Evolutionary conservation across 306 rosid genomes (phyloP).

Genomic region (Vigna hirtella): DNA sequence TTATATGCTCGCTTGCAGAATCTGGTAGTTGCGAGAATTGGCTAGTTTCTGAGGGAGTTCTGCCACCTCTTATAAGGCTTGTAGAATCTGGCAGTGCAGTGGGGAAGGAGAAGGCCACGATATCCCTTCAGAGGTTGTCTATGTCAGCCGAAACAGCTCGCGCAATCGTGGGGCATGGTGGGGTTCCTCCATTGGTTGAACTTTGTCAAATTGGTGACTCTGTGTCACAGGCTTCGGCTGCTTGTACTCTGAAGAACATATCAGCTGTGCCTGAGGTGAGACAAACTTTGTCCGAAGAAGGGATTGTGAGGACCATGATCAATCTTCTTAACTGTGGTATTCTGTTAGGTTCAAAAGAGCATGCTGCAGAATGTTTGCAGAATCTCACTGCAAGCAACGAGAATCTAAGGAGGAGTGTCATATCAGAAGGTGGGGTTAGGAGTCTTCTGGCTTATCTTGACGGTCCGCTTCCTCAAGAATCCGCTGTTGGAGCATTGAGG

Average conservation of each 20-base stretch:
- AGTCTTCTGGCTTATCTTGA: slow-evolving; percentile 81
- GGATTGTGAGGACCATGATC: slow-evolving; percentile 67
- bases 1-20: slow-evolving; percentile 82
- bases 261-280: slow-evolving; percentile 86
- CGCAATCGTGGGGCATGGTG: slow-evolving; percentile 78
- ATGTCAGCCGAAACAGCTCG: slow-evolving; percentile 72
- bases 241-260: slow-evolving; percentile 78
- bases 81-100: slow-evolving; percentile 80
- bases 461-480: slow-evolving; percentile 82
- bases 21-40: slow-evolving; percentile 71
- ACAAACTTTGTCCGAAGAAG: slow-evolving; percentile 79
- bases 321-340: slow-evolving; percentile 77
- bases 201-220: slow-evolving; percentile 83
- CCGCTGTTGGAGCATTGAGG: slow-evolving; percentile 78
- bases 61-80: slow-evolving; percentile 86
- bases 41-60: slow-evolving; percentile 83
- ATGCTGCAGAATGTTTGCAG: slow-evolving; percentile 90
- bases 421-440: slow-evolving; percentile 82
- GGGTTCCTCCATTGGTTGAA: slow-evolving; percentile 71
- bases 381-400: slow-evolving; percentile 86
- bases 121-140: slow-evolving; percentile 84
- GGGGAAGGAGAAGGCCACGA: slow-evolving; percentile 86
- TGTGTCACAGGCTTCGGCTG: slow-evolving; percentile 82
- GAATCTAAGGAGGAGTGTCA: slow-evolving; percentile 63
- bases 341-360: slow-evolving; percentile 74